These are phyloP conservation scores for Monosporozyma unispora DNA, from an alignment of 805 yeast species.

Conservation along the genomic window DNA sequence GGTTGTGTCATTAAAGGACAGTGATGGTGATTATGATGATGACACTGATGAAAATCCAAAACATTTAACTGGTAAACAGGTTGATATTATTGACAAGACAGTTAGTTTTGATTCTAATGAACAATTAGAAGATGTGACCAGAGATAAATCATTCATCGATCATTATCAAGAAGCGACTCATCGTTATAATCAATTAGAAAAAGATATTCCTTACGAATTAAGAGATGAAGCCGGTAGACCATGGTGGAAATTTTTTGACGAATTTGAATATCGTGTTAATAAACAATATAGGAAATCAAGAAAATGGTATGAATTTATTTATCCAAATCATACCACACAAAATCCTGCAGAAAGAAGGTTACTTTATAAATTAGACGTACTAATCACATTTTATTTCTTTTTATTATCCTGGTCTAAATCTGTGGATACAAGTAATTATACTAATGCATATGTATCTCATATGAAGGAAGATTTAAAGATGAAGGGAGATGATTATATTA, in stretches of 20 bases:
- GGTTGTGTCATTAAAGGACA: neutral
- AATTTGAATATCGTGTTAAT: slow-evolving; percentile 40
- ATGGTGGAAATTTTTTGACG: slow-evolving; percentile 44
- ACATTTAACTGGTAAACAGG: neutral
- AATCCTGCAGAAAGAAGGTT: slow-evolving; percentile 39
- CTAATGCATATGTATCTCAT: slow-evolving; percentile 60
- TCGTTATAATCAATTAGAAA: slow-evolving; percentile 11
- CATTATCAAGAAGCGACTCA: neutral
- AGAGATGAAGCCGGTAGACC: slow-evolving; percentile 34
- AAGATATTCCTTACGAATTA: slow-evolving; percentile 31
- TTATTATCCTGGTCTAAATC: slow-evolving; percentile 62
- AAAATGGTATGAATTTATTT: slow-evolving; percentile 28
- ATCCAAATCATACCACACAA: slow-evolving; percentile 28
- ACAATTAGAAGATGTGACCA: neutral
- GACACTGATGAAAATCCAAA: neutral
- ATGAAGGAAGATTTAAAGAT: slow-evolving; percentile 51
- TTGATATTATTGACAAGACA: neutral
- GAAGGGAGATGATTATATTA: slow-evolving; percentile 54
- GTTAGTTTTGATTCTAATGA: neutral
- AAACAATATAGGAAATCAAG: slow-evolving; percentile 27
- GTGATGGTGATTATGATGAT: neutral
- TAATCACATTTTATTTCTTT: slow-evolving; percentile 48
- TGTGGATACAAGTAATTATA: slow-evolving; percentile 50
- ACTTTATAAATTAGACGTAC: slow-evolving; percentile 45
- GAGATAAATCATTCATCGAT: too few species aligned